Evolutionary conservation across 495 filamentous ascomycete genomes (phyloP).

Genomic region (Cercophora scortea): DNA sequence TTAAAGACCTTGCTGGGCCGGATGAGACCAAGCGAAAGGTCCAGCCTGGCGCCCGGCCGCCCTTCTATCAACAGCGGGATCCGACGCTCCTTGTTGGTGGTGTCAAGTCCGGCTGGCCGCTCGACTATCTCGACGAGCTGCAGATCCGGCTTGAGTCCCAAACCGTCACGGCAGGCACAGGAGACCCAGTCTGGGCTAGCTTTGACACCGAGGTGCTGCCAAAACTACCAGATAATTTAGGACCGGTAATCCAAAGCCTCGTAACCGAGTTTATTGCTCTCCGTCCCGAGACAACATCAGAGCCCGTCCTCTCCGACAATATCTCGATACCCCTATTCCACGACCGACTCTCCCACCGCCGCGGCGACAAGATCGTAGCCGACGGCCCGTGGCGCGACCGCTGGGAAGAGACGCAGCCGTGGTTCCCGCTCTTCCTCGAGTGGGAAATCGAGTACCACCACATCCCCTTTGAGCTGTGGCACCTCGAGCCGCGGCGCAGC

Average conservation of each 20-base stretch:
- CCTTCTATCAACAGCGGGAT: conserved; percentile 28
- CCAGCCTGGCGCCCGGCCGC: neutral
- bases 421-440: conserved; percentile 44
- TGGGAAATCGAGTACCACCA: conserved; percentile 48
- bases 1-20: neutral
- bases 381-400: conserved; percentile 17
- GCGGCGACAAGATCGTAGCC: too few relatives aligned
- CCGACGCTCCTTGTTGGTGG: conserved; percentile 40
- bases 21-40: too few relatives aligned
- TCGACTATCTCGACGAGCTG: conserved; percentile 33
- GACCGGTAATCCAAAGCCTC: neutral
- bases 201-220: neutral
- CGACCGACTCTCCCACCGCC: too few relatives aligned
- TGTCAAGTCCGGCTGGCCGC: conserved; percentile 36
- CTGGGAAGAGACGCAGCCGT: conserved; percentile 39
- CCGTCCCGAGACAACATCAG: too few relatives aligned
- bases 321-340: too few relatives aligned
- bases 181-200: neutral
- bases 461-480: conserved; percentile 29
- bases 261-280: neutral
- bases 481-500: conserved; percentile 1
- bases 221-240: neutral
- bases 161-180: neutral
- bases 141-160: conserved; percentile 26
- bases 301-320: too few relatives aligned